Percentiles rank a stretch among this genome's conserved stretches.
These are phyloP conservation scores for Neurospora sp. DNA, from an alignment of 495 filamentous ascomycete species.

Conservation along the genomic window DNA sequence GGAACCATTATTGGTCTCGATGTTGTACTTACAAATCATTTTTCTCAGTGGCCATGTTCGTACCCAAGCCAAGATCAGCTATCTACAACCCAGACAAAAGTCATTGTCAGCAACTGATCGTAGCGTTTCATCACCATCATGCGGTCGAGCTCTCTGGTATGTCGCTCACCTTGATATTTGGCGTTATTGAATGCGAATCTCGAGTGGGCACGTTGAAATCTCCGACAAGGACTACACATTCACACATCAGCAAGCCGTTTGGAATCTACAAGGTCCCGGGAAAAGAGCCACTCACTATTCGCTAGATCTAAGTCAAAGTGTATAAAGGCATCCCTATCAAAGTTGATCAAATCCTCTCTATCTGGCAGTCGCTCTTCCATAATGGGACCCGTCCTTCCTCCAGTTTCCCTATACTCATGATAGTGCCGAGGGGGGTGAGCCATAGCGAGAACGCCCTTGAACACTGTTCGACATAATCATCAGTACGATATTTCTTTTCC, in stretches of 20 bases:
- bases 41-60: not conserved
- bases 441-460: not conserved
- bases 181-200: not conserved
- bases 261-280: not conserved
- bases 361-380: not conserved
- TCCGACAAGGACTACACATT: not conserved
- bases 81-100: not conserved
- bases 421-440: not conserved
- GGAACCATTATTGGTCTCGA: not conserved
- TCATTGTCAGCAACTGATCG: not conserved
- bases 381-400: not conserved
- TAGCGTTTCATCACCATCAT: not conserved
- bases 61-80: not conserved
- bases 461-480: not conserved
- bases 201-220: not conserved
- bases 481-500: not conserved
- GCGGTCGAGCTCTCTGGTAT: not conserved
- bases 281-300: not conserved
- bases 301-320: not conserved
- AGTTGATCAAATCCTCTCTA: not conserved
- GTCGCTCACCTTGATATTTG: not conserved
- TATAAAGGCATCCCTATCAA: not conserved
- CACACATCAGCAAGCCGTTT: not conserved
- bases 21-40: not conserved
- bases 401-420: not conserved